A percentile compares a stretch with the other conserved stretches of the same genome.
Conservation (phyloP, 2,329 filamentous ascomycete genomes). For the Botryotinia narcissicola region DNA sequence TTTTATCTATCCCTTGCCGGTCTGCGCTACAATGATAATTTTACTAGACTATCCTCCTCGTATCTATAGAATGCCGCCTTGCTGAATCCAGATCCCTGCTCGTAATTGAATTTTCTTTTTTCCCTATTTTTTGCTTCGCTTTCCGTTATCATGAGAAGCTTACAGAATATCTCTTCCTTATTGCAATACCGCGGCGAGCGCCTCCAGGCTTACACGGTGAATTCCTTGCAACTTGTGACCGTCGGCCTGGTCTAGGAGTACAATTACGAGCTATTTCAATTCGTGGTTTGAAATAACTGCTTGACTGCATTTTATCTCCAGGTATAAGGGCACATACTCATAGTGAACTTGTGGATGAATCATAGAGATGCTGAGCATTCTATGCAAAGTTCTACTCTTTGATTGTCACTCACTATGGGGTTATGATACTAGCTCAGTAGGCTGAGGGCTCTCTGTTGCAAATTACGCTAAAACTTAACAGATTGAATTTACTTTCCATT, state of each 20-base stretch:
- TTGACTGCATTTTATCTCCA: background rate
- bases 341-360: rapidly evolving
- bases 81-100: background rate
- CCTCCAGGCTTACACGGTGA: background rate
- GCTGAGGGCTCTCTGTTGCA: background rate
- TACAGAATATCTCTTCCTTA: background rate
- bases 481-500: background rate
- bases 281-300: background rate
- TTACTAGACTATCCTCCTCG: background rate
- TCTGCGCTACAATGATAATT: background rate
- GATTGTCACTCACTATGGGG: background rate
- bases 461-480: background rate
- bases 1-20: background rate
- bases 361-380: background rate
- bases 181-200: background rate
- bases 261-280: background rate
- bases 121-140: too few relatives aligned
- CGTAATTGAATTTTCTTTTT: background rate
- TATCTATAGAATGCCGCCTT: background rate
- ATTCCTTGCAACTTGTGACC: background rate
- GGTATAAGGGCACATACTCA: background rate
- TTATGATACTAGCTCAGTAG: background rate
- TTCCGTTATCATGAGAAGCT: background rate
- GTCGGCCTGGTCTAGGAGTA: background rate
- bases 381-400: background rate